Base-by-base conservation (phyloP, 2,329 filamentous ascomycete species). In the Didymosphaeria variabile region DNA sequence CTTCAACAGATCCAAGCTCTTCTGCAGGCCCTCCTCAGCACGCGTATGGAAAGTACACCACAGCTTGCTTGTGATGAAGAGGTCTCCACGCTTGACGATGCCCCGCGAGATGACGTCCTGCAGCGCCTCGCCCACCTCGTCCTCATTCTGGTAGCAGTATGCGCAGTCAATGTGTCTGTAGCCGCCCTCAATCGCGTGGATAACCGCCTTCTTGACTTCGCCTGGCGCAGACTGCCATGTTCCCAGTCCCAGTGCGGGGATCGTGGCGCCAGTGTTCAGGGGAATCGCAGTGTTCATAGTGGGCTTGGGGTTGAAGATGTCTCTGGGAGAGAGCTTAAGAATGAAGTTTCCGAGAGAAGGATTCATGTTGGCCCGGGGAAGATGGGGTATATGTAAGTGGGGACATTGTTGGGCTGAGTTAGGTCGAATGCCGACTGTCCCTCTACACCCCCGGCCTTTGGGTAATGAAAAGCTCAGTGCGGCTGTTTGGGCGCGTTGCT, bases 1-100 rank as follows among this genome's bases (percentile, higher is more conserved):
- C 1, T 91, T 91, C 38, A 96, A 81, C 61, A 86, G 85, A 79
- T 89, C 86, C 75, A 95, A 82, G 71, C 89, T 91, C 84, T 90
- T 88, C 66, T 92, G 87, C 38, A 95, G 84, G 38, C 86, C 88
- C 70, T 90, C 81, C 79, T 91, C 88, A 6, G 88, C 88, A 7
- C 89, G 84, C 32, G 86, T 87, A 78, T 90, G 89, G 81, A 91
- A 94, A 54, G 91, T 92, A 72, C 88, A 90, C 91, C 92, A 96
- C 40, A 94, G 86, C 85, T 97, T 96, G 72, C 89, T 92, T 57
- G 92, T 91, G 61, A 96, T 87, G 80, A 95, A 96, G 63, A 96
- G 80, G 60, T 96, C 91, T 76, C 91, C 87, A 63, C 92, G 87
- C 84, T 90, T 91, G 70, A 91, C 82, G 63, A 86, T 83, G 26